Conservation (phyloP, 495 filamentous ascomycete genomes). For the Penicillium bialowiezense region DNA sequence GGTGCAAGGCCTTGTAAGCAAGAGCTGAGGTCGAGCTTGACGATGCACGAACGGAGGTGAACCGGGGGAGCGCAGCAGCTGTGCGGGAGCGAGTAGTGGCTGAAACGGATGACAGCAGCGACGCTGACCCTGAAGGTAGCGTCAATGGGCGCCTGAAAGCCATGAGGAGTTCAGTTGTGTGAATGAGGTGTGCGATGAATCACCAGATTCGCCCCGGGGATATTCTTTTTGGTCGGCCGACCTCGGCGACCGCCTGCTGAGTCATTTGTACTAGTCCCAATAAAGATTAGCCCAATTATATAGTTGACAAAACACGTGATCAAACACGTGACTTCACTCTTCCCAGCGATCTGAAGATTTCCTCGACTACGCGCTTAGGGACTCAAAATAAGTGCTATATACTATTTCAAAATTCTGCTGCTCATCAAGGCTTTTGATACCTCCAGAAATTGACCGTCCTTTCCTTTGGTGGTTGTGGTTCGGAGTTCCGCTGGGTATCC, state of each 20-base stretch:
- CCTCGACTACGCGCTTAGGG: not conserved
- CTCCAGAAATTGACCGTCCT: not conserved
- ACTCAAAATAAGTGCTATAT: slow-evolving; percentile 1
- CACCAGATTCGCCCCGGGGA: slow-evolving; percentile 22
- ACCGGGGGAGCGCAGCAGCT: slow-evolving; percentile 34
- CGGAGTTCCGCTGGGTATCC: slow-evolving; percentile 2
- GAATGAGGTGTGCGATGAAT: slow-evolving; percentile 26
- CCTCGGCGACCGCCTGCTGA: slow-evolving; percentile 35
- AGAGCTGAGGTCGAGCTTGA: slow-evolving; percentile 81
- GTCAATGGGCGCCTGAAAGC: slow-evolving; percentile 49
- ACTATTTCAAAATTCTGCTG: not conserved
- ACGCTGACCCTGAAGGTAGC: slow-evolving; percentile 38
- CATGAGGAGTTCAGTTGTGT: slow-evolving; percentile 31
- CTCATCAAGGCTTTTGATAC: not conserved
- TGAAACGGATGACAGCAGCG: slow-evolving; percentile 32
- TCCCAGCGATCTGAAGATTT: not conserved
- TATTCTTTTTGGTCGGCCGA: slow-evolving; percentile 41
- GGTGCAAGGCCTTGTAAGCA: slow-evolving; percentile 96
- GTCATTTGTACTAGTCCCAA: slow-evolving; percentile 20
- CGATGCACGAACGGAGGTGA: slow-evolving; percentile 34
- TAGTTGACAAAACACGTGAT: not conserved
- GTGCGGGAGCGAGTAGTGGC: slow-evolving; percentile 34
- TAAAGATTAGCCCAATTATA: not conserved
- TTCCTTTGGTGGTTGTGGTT: not conserved
- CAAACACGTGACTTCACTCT: not conserved